These are phyloP conservation scores for Aspergillus clavatus DNA, from an alignment of 2,329 filamentous ascomycete genomes.

Conservation along the genomic window DNA sequence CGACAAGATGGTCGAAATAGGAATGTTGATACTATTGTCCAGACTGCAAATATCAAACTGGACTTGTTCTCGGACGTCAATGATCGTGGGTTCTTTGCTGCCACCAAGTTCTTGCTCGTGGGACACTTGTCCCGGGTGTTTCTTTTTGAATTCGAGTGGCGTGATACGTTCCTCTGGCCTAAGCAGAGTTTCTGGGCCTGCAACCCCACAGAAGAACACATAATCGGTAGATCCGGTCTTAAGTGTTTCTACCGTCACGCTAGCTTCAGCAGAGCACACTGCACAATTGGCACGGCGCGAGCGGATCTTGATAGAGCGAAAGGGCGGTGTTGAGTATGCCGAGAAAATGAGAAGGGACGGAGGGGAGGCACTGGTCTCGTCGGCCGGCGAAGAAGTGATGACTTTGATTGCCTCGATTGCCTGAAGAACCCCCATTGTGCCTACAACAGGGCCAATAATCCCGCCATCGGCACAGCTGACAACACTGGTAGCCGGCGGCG, in stretches of 20 bases:
- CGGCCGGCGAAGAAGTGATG: conserved; percentile 49
- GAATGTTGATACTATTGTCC: conserved; percentile 63
- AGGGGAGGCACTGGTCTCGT: conserved; percentile 20
- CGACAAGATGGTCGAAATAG: conserved; percentile 40
- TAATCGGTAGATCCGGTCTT: conserved; percentile 70
- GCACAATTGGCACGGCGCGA: conserved; percentile 66
- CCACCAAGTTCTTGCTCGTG: conserved; percentile 4
- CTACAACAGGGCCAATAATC: conserved; percentile 86
- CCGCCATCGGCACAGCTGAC: conserved; percentile 88
- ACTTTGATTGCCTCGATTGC: conserved; percentile 84
- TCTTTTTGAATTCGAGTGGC: conserved; percentile 53
- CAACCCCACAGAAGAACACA: conserved; percentile 73
- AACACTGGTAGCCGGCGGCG: conserved; percentile 77
- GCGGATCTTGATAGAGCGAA: conserved; percentile 71
- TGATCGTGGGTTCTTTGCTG: conserved; percentile 50
- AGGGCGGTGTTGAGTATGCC: conserved; percentile 46
- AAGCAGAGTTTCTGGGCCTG: conserved; percentile 53
- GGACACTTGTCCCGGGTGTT: conserved; percentile 4
- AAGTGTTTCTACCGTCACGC: conserved; percentile 60
- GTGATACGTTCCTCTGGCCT: conserved; percentile 62
- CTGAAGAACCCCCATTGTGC: conserved; percentile 87
- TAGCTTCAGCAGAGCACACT: conserved; percentile 63
- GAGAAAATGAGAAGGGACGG: conserved; percentile 42
- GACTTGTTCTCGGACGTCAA: conserved; percentile 81
- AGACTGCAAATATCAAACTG: conserved; percentile 79